phyloP scores from a whole-genome alignment of 2,329 filamentous ascomycete species.

The Coniella vitis region DNA sequence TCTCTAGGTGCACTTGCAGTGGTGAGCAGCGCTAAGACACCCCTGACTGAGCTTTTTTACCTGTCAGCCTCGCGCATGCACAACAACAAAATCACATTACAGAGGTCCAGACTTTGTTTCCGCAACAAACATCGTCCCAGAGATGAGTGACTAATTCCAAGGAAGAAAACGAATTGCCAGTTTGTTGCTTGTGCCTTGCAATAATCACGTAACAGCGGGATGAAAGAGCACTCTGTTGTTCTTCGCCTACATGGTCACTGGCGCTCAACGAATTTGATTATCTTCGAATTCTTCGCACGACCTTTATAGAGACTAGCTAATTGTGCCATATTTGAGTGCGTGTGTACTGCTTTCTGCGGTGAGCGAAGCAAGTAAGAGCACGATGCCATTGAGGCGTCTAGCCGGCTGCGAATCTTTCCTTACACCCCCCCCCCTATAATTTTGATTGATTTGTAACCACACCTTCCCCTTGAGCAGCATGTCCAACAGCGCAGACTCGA shows the following conservation, averaged over 20 bases:
- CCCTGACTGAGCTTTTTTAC: background rate
- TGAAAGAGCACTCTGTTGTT: no score
- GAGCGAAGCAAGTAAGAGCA: background rate
- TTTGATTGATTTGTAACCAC: background rate
- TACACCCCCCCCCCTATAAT: no score
- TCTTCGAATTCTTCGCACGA: slow-evolving; percentile 17
- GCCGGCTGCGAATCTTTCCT: background rate
- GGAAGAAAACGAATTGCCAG: no score
- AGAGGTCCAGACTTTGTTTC: no score
- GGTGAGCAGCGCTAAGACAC: background rate
- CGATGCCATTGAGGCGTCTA: slow-evolving; percentile 1
- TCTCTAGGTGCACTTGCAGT: background rate
- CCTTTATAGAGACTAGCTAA: slow-evolving; percentile 13
- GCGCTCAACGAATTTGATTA: background rate
- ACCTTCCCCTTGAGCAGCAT: background rate
- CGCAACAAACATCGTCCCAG: no score
- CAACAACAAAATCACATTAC: no score
- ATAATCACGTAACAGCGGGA: no score
- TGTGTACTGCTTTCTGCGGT: background rate
- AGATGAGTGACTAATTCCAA: no score
- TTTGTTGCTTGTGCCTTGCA: no score
- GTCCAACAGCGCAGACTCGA: background rate
- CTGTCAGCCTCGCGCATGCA: background rate
- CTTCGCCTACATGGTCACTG: no score
- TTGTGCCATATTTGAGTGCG: slow-evolving; percentile 11